Base-by-base conservation (phyloP, 1,284 basidiomycete genomes). In the Ceratobasidium sp. region DNA sequence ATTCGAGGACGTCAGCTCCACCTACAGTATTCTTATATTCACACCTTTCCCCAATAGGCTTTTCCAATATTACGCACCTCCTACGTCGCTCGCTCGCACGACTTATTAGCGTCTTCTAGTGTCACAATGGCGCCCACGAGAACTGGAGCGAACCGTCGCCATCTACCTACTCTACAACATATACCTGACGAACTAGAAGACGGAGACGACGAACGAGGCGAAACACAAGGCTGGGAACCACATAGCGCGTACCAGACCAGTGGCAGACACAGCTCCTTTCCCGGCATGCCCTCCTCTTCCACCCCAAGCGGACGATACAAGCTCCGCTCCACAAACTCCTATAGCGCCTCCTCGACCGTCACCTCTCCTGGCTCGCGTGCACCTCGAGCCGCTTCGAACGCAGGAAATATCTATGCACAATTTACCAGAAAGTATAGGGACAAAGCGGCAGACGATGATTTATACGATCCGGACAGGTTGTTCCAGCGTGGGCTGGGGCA, bases 401-500 rank as follows among this genome's bases (percentile, higher is more conserved):
- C 66, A 3, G 66, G 66, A 44, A 71, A 54, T 41, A 54, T 59
- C 22, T 71, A 71, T 27, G 31, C 54, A 2, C 66, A 71, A 19
- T 71, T 71, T 48, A 71, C 66, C 36, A 54, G 54, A 54, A 71
- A 71, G 66, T 71, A 57, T 31, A 53, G 66, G 22, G 66, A 71
- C 53, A 71, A 71, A 29, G 44, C 22, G 36, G 66, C 53, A 24
- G 66, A 71, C 54, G 66, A 71, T 44, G 66, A 69, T 17, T 71
- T 71, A 19, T 71, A 71, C 41, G 66, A 71, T n/a, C 66, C 66
- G 24, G 54, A 71, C 15, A 53, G 54, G 44, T 7, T 71, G 11
- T 91, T 91, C 81, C 89, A 92, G 79, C 86, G 88, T 57, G 91
- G 91, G 14, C 83, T 91, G 9, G 91, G 90, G 1, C 89, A 91